Conservation (phyloP, 1,284 basidiomycete genomes). For the Rhodotorula sp. region DNA sequence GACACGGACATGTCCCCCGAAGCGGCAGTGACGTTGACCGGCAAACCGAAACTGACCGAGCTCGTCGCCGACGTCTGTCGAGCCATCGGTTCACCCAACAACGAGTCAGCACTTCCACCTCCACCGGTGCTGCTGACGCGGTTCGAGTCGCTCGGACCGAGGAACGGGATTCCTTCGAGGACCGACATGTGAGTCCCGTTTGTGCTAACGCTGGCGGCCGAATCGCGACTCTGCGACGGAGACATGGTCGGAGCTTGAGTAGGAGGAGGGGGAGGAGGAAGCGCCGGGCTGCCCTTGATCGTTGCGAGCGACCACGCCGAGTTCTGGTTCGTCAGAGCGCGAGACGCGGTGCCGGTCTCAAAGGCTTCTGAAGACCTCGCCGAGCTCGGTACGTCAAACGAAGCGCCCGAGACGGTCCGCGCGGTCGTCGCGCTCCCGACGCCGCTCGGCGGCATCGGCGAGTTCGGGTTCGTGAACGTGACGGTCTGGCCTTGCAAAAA, state of each 20-base stretch:
- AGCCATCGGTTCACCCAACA: background rate
- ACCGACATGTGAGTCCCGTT: constrained; percentile 21
- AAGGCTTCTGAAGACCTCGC: constrained; percentile 25
- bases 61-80: constrained; percentile 3
- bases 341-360: constrained; percentile 5
- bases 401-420: constrained; percentile 9
- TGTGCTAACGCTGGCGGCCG: constrained; percentile 16
- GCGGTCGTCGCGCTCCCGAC: background rate
- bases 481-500: constrained; percentile 31
- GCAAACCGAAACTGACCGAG: constrained; percentile 18
- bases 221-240: constrained; percentile 14
- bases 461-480: constrained; percentile 32
- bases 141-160: constrained; percentile 6
- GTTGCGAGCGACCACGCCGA: constrained; percentile 10
- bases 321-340: constrained; percentile 5
- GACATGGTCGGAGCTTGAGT: background rate
- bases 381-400: constrained; percentile 26
- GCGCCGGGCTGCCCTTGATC: background rate
- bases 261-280: background rate
- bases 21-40: constrained; percentile 16
- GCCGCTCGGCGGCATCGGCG: background rate
- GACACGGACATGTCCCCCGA: background rate
- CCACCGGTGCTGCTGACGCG: no score
- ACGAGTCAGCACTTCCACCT: background rate
- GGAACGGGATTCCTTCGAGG: constrained; percentile 39